Conservation (phyloP, 257 asterid genomes). For the Solanum peruvianum region DNA sequence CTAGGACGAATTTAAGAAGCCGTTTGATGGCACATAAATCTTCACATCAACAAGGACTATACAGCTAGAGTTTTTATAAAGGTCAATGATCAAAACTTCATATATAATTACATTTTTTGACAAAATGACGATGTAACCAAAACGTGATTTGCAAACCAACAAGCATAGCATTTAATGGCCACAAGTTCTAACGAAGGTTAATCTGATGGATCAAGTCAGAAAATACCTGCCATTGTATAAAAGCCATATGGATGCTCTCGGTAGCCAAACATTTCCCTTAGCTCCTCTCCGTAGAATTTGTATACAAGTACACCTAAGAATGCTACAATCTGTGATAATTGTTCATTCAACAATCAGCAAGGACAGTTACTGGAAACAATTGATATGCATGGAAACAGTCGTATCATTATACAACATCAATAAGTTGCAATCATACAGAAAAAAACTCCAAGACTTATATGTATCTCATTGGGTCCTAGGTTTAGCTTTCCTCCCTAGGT, state of each 20-base stretch:
- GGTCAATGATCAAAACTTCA: not conserved
- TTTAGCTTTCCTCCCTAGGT: not conserved
- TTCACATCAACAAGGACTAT: not conserved
- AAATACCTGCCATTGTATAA: conserved; percentile 90
- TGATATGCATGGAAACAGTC: not conserved
- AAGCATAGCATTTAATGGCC: not conserved
- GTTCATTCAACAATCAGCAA: not conserved
- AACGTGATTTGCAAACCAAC: not conserved
- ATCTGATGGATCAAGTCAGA: not conserved
- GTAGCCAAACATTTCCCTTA: conserved; percentile 97
- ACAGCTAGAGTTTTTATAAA: not conserved
- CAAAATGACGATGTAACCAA: not conserved
- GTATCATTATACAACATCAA: not conserved
- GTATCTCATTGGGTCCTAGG: not conserved
- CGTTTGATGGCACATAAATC: not conserved
- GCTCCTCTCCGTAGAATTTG: conserved; percentile 91
- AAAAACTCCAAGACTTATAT: not conserved
- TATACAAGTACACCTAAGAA: conserved; percentile 89
- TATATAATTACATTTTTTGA: not conserved
- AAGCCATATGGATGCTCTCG: conserved; percentile 97
- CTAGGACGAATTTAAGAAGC: not conserved
- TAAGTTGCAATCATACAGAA: not conserved
- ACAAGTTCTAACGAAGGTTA: not conserved
- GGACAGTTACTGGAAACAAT: not conserved
- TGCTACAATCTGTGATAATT: conserved; percentile 75